These are phyloP conservation scores for Leptoxyphium fumago DNA, from an alignment of 2,329 filamentous ascomycete genomes.

Conservation along the genomic window DNA sequence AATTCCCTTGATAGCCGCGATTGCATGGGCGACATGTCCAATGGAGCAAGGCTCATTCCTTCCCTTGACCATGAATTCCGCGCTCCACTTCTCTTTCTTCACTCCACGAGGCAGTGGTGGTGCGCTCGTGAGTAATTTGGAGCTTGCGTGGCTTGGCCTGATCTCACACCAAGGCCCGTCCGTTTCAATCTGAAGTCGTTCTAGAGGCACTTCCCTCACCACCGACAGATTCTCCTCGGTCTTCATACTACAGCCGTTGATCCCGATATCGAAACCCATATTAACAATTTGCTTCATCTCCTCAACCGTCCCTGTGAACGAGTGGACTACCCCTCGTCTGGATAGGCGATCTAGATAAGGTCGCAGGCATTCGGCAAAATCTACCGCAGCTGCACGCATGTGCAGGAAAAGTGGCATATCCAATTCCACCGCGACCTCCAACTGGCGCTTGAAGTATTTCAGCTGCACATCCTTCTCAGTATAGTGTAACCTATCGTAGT, in stretches of 20 bases:
- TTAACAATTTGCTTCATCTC: constrained; percentile 73
- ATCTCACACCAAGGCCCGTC: constrained; percentile 98
- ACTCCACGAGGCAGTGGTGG: constrained; percentile 64
- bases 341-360: constrained; percentile 41
- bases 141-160: constrained; percentile 71
- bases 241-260: constrained; percentile 95
- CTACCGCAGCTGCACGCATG: constrained; percentile 69
- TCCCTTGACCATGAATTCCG: constrained; percentile 82
- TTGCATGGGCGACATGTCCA: constrained; percentile 69
- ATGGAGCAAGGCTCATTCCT: constrained; percentile 88
- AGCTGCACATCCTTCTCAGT: constrained; percentile 67
- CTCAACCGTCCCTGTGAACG: constrained; percentile 75
- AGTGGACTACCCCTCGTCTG: constrained; percentile 70
- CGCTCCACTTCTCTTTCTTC: constrained; percentile 91
- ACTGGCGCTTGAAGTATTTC: constrained; percentile 70
- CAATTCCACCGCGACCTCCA: constrained; percentile 60
- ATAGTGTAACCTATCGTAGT: constrained; percentile 83
- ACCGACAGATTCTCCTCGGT: constrained; percentile 81
- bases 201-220: constrained; percentile 62
- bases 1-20: constrained; percentile 74
- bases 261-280: constrained; percentile 76
- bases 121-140: constrained; percentile 49
- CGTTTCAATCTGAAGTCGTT: constrained; percentile 82
- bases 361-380: constrained; percentile 63
- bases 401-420: constrained; percentile 85